phyloP scores from a whole-genome alignment of 257 asterid genomes.

The Rhazya stricta region DNA sequence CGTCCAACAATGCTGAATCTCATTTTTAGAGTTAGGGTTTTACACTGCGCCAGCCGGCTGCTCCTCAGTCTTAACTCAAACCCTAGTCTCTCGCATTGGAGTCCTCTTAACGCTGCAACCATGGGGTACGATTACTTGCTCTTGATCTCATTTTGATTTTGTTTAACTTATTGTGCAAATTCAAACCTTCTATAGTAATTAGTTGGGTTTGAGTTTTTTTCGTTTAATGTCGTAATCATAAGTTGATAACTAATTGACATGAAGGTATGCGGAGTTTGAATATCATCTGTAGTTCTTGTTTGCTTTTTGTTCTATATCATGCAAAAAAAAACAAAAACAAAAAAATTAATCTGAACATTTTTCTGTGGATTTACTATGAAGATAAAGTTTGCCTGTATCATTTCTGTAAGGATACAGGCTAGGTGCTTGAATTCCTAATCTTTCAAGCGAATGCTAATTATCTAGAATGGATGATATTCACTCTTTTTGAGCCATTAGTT shows the following conservation, averaged over 20 bases:
- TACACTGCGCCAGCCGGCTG: conserved; percentile 3
- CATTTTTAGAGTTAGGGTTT: conserved; percentile 21
- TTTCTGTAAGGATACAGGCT: neutral
- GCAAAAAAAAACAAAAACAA: no score
- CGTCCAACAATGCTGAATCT: neutral
- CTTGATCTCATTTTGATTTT: neutral
- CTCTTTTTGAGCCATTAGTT: neutral
- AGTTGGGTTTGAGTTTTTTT: neutral
- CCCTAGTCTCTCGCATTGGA: conserved; percentile 16
- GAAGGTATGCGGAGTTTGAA: neutral
- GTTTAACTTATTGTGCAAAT: neutral
- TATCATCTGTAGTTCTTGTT: neutral
- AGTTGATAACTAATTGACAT: neutral
- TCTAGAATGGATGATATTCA: neutral
- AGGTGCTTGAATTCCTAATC: neutral
- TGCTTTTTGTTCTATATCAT: neutral
- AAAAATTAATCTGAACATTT: neutral
- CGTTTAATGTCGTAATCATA: neutral
- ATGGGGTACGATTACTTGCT: conserved; percentile 41
- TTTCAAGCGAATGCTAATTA: neutral
- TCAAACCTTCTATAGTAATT: neutral
- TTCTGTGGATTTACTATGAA: neutral
- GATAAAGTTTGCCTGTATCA: neutral
- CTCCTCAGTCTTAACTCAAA: conserved; percentile 8
- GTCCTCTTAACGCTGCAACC: conserved; percentile 31